Conservation (phyloP, 1,139 yeast genomes). For the Protomyces arabidopsidicola region DNA sequence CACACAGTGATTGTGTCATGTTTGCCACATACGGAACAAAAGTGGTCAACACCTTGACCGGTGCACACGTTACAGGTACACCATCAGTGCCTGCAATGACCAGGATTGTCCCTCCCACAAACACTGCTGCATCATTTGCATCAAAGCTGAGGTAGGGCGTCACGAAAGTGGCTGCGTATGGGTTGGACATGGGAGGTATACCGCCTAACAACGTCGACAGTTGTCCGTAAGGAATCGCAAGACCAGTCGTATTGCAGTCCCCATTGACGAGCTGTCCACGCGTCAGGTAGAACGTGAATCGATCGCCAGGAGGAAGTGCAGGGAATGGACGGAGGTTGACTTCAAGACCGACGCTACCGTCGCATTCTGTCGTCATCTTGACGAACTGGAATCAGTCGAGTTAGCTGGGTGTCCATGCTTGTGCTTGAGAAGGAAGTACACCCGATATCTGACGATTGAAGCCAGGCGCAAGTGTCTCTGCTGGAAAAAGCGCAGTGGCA, state of each 20-base stretch:
- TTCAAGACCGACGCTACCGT: background rate
- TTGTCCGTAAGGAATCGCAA: background rate
- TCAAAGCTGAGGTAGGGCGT: background rate
- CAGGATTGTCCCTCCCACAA: background rate
- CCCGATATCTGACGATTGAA: background rate
- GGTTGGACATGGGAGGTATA: background rate
- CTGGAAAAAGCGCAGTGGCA: background rate
- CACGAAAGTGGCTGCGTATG: background rate
- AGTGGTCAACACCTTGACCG: background rate
- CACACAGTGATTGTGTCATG: background rate
- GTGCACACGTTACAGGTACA: background rate
- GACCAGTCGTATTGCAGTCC: background rate
- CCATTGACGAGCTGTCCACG: background rate
- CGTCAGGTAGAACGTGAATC: background rate
- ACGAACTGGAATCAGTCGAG: background rate
- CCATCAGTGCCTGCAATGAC: background rate
- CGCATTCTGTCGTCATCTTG: background rate
- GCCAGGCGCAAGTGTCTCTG: background rate
- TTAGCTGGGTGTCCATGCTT: no score
- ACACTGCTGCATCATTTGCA: background rate
- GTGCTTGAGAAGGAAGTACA: background rate
- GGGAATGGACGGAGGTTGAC: background rate
- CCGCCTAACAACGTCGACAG: background rate
- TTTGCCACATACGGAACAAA: background rate
- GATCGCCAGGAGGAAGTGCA: background rate